Base-by-base conservation (phyloP, 2,329 filamentous ascomycete species). In the Cryphonectria japonica region DNA sequence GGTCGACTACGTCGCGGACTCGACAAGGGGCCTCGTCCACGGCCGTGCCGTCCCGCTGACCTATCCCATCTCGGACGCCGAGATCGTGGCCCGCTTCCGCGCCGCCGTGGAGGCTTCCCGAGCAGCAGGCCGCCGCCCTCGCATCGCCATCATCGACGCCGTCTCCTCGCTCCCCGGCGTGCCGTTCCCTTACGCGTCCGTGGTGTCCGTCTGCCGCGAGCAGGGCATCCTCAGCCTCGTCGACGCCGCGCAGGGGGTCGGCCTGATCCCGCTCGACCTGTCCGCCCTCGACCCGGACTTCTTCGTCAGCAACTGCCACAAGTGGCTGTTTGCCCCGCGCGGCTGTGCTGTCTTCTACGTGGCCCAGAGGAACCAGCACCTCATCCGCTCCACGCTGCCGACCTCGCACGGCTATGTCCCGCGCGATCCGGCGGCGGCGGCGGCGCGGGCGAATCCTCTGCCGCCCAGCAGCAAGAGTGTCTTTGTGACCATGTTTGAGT, bases 181-280 rank as follows among this genome's bases (percentile, higher is more conserved):
- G 0, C 83, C 90, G 2, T 89, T 97, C 75, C 95, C 95, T 0
- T 97, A 93, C 80, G 90, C 95, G 78, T 81, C 79, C 1, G 81
- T 97, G 70, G 85, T 87, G 1, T 79, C 80, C 9, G 85, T 87
- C 0, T 97, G 94, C 79, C 86, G 85, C 61, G 86, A 91, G 70
- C 83, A 91, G 34, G 88, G 87, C 0, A 83, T 98, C 3, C 78
- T 95, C 68, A 94, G 91, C 75, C 83, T 93, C 29, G 84, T 98
- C 52, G 95, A 98, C 78, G 95, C 89, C 22, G 95, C 95, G 0
- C 95, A 98, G 80, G 91, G 92, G 0, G 82, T 97, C 34, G 95
- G 95, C 1, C 92, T 96, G 80, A 85, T 97, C 9, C 84, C 87
- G 0, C 80, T 98, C 9, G 88, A 97, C 79, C 81, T 98, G 19